Base-by-base conservation (phyloP, 2,329 filamentous ascomycete genomes). In the Colletotrichum chrysophilum region DNA sequence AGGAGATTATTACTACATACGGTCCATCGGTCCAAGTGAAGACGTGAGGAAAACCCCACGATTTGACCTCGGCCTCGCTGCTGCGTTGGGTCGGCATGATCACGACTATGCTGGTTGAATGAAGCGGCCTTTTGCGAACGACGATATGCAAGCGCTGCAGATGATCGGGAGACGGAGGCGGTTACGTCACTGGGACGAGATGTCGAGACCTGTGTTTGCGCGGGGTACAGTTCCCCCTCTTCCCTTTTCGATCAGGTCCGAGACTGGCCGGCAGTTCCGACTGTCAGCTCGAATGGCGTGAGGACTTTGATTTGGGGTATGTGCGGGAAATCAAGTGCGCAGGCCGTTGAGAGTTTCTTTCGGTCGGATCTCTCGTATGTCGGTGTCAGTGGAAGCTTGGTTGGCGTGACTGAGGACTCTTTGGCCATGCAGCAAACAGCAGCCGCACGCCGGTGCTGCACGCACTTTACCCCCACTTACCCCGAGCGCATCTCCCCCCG, bases 1-100 rank as follows among this genome's bases (percentile, higher is more conserved):
- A 58, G 30, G 64, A 56, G 16, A 38, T 65, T 2, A n/a, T n/a
- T 10, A 43, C 38, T 32, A 89, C 91, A 82, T 88, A 94, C 93
- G 92, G 91, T 26, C 87, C 85, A 83, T 95, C 94, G 9, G 89
- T 92, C 93, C 93, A 95, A 4, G 93, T 94, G 78, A 94, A 94
- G 80, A 94, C 93, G 66, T 92, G 87, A 4, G 82, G 78, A 81
- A 95, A 95, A 2, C 93, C 93, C 93, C 93, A 95, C 2, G 90
- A 91, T 43, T 88, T 88, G 30, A 95, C 93, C 80, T 94, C 86
- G 66, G 86, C 84, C 82, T 95, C 93, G 48, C 87, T 86, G 55
- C 90, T 86, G 74, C 81, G 83, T 70, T 84, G 86, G 36, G 87
- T 38, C n/a, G 72, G 14, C 72, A 76, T 76, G 66, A 16, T 56